These are phyloP conservation scores for Pythium myriotylum DNA, from an alignment of 352 stramenopile species.

Conservation along the genomic window DNA sequence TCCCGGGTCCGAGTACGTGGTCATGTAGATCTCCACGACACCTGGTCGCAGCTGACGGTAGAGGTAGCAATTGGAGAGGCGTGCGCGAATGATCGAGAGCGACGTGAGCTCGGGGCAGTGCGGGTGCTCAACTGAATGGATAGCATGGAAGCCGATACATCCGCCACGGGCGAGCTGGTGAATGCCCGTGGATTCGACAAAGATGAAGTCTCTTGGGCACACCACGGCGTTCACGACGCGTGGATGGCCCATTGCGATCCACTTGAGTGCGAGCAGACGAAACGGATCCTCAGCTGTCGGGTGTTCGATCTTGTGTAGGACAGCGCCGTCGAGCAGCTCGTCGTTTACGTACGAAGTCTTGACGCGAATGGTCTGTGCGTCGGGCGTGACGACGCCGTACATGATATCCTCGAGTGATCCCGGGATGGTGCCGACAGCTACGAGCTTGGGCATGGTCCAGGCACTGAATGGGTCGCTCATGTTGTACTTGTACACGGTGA, in stretches of 20 bases:
- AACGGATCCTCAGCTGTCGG: conserved; percentile 34
- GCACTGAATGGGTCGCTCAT: conserved; percentile 23
- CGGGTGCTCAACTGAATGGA: conserved; percentile 42
- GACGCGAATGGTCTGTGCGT: conserved; percentile 37
- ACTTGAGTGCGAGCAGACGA: conserved; percentile 28
- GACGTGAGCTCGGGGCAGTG: conserved; percentile 8
- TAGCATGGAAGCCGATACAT: conserved; percentile 38
- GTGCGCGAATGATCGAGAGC: conserved; percentile 9
- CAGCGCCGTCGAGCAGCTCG: conserved; percentile 23
- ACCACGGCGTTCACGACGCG: conserved; percentile 20
- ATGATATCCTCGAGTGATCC: conserved; percentile 61
- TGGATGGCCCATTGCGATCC: conserved; percentile 22
- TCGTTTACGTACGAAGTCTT: conserved; percentile 29
- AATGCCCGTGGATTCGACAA: conserved; percentile 45
- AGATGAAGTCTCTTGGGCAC: conserved; percentile 43
- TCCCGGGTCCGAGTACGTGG: conserved; percentile 22
- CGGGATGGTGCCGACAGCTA: conserved; percentile 48
- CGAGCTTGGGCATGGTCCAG: conserved; percentile 44
- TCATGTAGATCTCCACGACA: conserved; percentile 36
- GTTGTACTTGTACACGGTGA: conserved; percentile 39
- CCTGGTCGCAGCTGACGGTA: conserved; percentile 17
- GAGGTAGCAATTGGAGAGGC: conserved; percentile 23
- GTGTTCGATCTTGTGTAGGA: conserved; percentile 43
- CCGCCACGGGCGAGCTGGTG: conserved; percentile 34
- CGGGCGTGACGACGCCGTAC: conserved; percentile 43